Conservation (phyloP, 2,329 filamentous ascomycete genomes). For the Fusarium sp. region DNA sequence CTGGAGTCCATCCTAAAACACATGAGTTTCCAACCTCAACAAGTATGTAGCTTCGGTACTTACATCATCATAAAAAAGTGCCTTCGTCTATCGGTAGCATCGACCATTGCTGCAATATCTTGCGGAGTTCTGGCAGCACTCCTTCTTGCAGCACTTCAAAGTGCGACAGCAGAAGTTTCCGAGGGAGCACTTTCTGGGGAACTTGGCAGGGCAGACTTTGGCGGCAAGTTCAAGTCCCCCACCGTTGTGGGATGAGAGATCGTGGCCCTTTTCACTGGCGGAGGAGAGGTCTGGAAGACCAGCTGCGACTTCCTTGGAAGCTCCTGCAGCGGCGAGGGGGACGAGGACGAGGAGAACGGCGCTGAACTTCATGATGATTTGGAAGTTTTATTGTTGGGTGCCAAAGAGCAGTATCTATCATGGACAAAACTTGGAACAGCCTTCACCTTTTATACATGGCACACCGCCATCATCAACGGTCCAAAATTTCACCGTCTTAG, state of each 20-base stretch:
- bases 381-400: background rate
- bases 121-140: conserved; percentile 30
- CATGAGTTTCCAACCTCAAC: fast-evolving
- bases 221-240: conserved; percentile 11
- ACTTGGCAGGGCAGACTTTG: conserved; percentile 27
- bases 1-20: background rate
- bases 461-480: background rate
- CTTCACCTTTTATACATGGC: conserved; percentile 11
- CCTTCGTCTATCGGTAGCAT: conserved; percentile 12
- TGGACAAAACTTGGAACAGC: fast-evolving
- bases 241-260: background rate
- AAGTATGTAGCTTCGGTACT: fast-evolving
- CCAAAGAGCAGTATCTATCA: fast-evolving
- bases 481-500: conserved; percentile 18
- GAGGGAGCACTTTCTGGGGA: conserved; percentile 26
- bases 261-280: conserved; percentile 8
- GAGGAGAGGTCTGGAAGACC: conserved; percentile 26
- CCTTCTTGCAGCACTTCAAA: conserved; percentile 30
- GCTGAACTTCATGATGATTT: conserved; percentile 27
- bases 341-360: conserved; percentile 10
- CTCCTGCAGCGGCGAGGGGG: conserved; percentile 18
- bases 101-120: conserved; percentile 29
- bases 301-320: conserved; percentile 13
- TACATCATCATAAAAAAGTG: background rate
- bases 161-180: conserved; percentile 30